A percentile compares a stretch with the other conserved stretches of the same genome.
These are phyloP conservation scores for Pittosporum tobira DNA, from an alignment of 129 eudicot species.

Conservation along the genomic window DNA sequence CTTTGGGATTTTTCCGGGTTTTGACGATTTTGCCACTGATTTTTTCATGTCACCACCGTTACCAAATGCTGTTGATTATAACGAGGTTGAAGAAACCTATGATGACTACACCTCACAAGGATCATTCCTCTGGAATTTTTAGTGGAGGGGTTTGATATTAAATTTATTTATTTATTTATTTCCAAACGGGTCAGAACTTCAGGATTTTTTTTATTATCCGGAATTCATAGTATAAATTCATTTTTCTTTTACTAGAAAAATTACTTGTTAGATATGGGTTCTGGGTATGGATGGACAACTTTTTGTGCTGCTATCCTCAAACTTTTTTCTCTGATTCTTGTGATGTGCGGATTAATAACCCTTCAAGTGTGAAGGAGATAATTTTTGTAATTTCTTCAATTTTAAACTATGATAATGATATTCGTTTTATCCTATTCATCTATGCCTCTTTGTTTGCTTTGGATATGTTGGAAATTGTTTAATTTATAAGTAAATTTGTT, in stretches of 20 bases:
- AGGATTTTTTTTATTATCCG: not conserved
- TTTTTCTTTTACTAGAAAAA: no score
- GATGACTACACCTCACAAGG: not conserved
- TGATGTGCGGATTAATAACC: no score
- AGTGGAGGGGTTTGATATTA: not conserved
- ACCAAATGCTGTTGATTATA: not conserved
- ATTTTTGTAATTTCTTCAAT: no score
- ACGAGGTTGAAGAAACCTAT: not conserved
- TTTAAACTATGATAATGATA: not conserved
- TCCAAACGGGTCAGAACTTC: not conserved
- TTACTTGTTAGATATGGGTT: no score
- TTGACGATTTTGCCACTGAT: conserved; percentile 8
- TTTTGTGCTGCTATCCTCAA: no score
- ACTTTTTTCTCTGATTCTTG: no score
- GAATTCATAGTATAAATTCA: not conserved
- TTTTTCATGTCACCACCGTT: conserved; percentile 9
- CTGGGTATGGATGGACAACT: no score
- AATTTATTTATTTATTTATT: not conserved
- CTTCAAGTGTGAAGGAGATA: no score
- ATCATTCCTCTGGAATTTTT: conserved; percentile 20
- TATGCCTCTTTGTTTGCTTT: no score
- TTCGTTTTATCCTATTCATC: not conserved
- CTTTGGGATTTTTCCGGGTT: conserved; percentile 10
- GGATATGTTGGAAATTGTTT: no score
- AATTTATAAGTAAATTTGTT: no score